Evolutionary conservation across 257 asterid genomes (phyloP), one percentile per base, ranked within the genome.

Genomic region (Capsicum baccatum): DNA sequence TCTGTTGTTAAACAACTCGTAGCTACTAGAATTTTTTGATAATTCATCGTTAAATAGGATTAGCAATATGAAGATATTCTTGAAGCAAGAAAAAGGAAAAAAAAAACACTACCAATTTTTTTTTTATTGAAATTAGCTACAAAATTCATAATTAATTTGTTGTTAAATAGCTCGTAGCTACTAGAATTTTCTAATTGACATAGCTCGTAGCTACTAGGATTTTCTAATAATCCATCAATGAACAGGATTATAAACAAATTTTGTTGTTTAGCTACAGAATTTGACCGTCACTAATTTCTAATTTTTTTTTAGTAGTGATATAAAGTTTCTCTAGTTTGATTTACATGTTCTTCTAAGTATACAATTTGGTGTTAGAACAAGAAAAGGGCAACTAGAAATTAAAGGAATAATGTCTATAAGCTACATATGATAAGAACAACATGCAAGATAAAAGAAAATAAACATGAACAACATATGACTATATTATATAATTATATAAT

Each of bases 391-490:
- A 44, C 50, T 21, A 74, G 14, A 26, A 26, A 26, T 26, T 26
- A 26, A 76, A 76, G 63, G 48, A 26, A 76, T 26, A 26, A 76
- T 26, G 9, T 26, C 8, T 78, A 26, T 4, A 78, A 67, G 64
- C 15, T 78, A 78, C 82, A 78, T 78, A 54, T 54, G 50, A 52
- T 78, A 62, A 14, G 82, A 54, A 54, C 63, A 54, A 54, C 48
- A 78, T 78, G 48, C 82, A 78, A 76, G 12, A 26, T 7, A n/a
- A 52, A 78, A 26, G 8, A 76, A 52, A 52, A 54, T 26, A 76
- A 52, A 19, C 60, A 21, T 54, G 64, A 26, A 26, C 39, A 42
- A 44, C 4, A 21, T 52, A 76, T 52, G 48, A 76, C 60, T 50
- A 33, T 66, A 39, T 3, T 39, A 39, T 39, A 39, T 3, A 4